phyloP scores from a whole-genome alignment of 129 eudicot genomes.

The Oenanthe sinensis region DNA sequence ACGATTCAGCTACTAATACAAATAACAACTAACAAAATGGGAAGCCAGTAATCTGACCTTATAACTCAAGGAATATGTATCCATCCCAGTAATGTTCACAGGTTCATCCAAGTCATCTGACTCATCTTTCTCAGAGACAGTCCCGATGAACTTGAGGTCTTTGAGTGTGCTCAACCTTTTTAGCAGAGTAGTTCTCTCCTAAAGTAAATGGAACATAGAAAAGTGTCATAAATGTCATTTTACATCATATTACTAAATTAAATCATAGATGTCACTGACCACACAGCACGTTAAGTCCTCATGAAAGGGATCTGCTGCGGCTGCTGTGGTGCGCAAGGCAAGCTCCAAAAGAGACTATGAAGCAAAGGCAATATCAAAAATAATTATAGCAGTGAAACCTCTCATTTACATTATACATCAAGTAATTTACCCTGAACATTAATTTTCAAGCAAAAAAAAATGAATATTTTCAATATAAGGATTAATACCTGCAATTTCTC shows the following conservation, averaged over 20 bases:
- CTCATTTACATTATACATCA: slow-evolving; percentile 2
- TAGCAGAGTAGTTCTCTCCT: slow-evolving; percentile 78
- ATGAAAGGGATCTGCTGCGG: slow-evolving; percentile 96
- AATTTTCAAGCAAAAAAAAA: not conserved
- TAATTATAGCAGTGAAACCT: not conserved
- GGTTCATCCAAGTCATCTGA: slow-evolving; percentile 57
- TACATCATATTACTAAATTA: not conserved
- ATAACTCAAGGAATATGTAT: slow-evolving; percentile 81
- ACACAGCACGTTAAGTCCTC: slow-evolving; percentile 90
- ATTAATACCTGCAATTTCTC: slow-evolving; percentile 88
- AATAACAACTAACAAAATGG: not conserved
- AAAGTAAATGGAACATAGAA: slow-evolving; percentile 7
- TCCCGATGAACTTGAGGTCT: slow-evolving; percentile 61
- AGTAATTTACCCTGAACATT: not conserved
- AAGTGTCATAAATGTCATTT: not conserved
- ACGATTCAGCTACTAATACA: not conserved
- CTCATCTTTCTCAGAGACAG: slow-evolving; percentile 35
- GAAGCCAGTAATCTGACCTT: slow-evolving; percentile 42
- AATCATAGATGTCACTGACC: slow-evolving; percentile 38
- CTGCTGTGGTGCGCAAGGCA: slow-evolving; percentile 90
- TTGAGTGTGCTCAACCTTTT: slow-evolving; percentile 70
- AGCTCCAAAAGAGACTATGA: slow-evolving; percentile 92
- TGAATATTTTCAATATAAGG: not conserved
- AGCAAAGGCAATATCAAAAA: slow-evolving; percentile 1
- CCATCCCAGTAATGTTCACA: slow-evolving; percentile 80